Conservation (phyloP, 768 basidiomycete species). For the Amanita fuliginea region DNA sequence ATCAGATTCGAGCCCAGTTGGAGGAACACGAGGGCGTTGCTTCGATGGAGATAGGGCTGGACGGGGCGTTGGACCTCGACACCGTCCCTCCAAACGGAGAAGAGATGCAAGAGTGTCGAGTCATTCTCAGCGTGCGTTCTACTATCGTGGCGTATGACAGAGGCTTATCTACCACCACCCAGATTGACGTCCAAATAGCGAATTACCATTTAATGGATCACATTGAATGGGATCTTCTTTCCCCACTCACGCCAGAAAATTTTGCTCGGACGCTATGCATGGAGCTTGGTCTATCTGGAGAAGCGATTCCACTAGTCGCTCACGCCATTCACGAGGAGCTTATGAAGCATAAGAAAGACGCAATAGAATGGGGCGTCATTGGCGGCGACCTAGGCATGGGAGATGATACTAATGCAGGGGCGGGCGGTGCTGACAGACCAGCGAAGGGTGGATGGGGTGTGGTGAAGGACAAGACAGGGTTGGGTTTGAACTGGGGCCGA, state of each 20-base stretch:
- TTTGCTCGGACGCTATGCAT: conserved; percentile 73
- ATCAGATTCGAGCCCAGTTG: conserved; percentile 82
- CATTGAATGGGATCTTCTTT: conserved; percentile 98
- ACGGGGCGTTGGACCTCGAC: conserved; percentile 38
- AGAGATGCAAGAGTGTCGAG: conserved; percentile 68
- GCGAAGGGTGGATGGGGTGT: conserved; percentile 36
- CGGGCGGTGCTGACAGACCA: conserved; percentile 15
- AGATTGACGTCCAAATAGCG: conserved; percentile 97
- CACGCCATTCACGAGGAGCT: conserved; percentile 95
- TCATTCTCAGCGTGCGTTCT: conserved; percentile 63
- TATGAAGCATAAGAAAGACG: conserved; percentile 90
- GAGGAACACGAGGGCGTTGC: conserved; percentile 84
- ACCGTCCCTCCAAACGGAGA: conserved; percentile 33
- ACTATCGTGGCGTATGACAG: neutral
- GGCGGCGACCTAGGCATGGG: conserved; percentile 31
- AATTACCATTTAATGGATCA: conserved; percentile 87
- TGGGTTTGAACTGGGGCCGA: conserved; percentile 68
- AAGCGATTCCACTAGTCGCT: conserved; percentile 80
- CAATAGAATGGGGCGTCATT: conserved; percentile 88
- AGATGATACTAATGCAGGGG: conserved; percentile 14
- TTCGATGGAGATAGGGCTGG: conserved; percentile 61
- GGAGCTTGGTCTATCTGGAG: conserved; percentile 83
- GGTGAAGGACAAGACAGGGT: conserved; percentile 74
- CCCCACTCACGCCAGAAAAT: conserved; percentile 77
- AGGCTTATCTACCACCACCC: neutral